phyloP scores from a whole-genome alignment of 108 stramenopile species.

The Nitzschia inconspicua region DNA sequence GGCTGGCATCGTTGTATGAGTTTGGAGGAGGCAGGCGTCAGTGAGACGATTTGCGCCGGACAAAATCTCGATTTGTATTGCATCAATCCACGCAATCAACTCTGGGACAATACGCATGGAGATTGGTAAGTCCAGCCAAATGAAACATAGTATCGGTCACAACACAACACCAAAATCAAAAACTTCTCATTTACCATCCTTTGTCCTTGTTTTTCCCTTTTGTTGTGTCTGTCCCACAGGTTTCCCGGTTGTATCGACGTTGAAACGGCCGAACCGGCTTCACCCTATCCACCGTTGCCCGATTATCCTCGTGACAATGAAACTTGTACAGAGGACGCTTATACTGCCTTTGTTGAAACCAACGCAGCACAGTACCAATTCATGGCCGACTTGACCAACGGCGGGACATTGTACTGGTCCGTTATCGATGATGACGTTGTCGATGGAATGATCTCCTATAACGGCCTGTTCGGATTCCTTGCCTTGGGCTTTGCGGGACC shows the following conservation, averaged over 20 bases:
- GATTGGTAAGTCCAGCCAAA: no score
- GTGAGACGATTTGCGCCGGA: constrained; percentile 43
- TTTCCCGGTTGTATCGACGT: no score
- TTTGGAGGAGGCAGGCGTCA: constrained; percentile 41
- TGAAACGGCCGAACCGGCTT: no score
- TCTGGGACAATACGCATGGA: constrained; percentile 40
- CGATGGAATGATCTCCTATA: constrained; percentile 43
- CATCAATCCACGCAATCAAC: constrained; percentile 49
- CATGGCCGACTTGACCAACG: constrained; percentile 7
- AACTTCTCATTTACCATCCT: no score
- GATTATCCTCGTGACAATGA: no score
- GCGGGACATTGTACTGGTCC: constrained; percentile 35
- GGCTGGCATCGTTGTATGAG: constrained; percentile 82
- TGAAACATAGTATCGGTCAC: no score
- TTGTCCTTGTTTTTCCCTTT: no score
- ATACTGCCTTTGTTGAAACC: background rate
- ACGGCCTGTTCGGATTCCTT: constrained; percentile 51
- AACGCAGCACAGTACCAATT: no score
- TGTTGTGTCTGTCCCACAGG: no score
- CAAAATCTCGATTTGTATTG: constrained; percentile 54
- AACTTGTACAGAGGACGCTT: constrained; percentile 7
- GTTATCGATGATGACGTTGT: constrained; percentile 33
- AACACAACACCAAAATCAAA: no score
- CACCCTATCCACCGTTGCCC: no score
- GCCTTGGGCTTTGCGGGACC: constrained; percentile 10